Base-by-base conservation (phyloP, 768 basidiomycete genomes). In the Lactarius akahatsu region DNA sequence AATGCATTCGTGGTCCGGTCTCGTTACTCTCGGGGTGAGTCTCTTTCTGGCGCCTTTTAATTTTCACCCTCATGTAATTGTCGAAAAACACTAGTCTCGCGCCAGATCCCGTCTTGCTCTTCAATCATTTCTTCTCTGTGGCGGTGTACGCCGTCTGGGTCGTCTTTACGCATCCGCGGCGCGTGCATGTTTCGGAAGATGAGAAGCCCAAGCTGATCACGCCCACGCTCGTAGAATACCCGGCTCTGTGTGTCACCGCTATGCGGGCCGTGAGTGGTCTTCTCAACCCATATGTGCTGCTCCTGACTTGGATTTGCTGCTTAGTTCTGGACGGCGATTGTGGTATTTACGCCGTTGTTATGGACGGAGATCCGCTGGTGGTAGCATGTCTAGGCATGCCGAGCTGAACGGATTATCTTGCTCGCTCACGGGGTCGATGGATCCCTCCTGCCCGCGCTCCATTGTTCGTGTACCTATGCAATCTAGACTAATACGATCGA, bases 131-230 rank as follows among this genome's bases (percentile, higher is more conserved):
- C 79, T 99, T 96, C 82, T 79, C 84, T 32, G 97, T 99, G 70
- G 97, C 97, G 0, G 84, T 99, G 70, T 99, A 97, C 78, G 88
- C 95, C 1, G 89, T 98, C 74, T 98, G 89, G 86, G 81, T 90
- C 59, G 82, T 97, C 77, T 95, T 98, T 77, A 89, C 87, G 10
- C 86, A 81, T 63, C 82, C 85, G 55, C 78, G 77, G 15, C 74
- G 77, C 11, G 72, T 74, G 78, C 64, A 77, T 79, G 43, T 75
- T 26, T 65, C 64, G 13, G 70, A 71, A 38, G 41, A 47, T 45
- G 78, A 75, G 50, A 85, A 86, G 65, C 74, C 78, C 7, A 72
- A 75, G 10, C 75, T 79, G 57, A 74, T 74, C 4, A 74, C 69
- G 2, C 84, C 91, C 0, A 71, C 81, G 3, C 63, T 88, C 2